Evolutionary conservation across 2,329 filamentous ascomycete species (phyloP).

Genomic region (Ophiostoma perfectum): DNA sequence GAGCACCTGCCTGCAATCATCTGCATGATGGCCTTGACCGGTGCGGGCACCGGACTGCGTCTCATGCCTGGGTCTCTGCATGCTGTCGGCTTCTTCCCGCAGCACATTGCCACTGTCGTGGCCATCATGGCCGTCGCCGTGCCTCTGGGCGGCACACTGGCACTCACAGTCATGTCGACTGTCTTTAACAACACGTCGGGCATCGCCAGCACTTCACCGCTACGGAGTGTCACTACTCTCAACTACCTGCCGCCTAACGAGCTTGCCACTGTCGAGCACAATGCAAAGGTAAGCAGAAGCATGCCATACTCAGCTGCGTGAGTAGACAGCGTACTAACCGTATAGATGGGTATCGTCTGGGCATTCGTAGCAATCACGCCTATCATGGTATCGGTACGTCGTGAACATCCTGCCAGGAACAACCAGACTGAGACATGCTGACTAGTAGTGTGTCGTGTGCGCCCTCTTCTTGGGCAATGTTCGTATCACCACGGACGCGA

Average conservation of each 20-base stretch:
- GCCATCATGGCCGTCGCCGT: constrained; percentile 55
- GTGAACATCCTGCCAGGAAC: background rate
- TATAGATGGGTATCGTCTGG: constrained; percentile 53
- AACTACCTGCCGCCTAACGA: constrained; percentile 32
- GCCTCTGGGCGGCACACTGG: constrained; percentile 60
- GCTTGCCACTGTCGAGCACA: constrained; percentile 38
- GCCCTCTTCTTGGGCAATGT: constrained; percentile 35
- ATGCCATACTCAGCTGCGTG: background rate
- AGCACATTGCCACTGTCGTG: constrained; percentile 53
- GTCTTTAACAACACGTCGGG: constrained; percentile 57
- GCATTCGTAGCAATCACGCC: constrained; percentile 58
- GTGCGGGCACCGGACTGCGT: constrained; percentile 58
- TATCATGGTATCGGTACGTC: constrained; percentile 44
- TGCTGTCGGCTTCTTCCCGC: constrained; percentile 56
- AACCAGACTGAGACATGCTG: background rate
- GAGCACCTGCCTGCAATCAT: constrained; percentile 39
- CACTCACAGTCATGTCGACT: constrained; percentile 61
- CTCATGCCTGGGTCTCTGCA: constrained; percentile 60
- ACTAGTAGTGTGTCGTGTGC: constrained; percentile 29
- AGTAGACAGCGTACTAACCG: background rate
- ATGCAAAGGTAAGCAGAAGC: constrained; percentile 35
- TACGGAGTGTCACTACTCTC: constrained; percentile 36
- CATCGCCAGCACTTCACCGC: constrained; percentile 29
- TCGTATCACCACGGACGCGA: constrained; percentile 29
- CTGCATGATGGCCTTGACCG: constrained; percentile 61